Evolutionary conservation across 805 yeast genomes (phyloP), one percentile per base, ranked within the genome.

Genomic region (Yamadazyma phyllophila): DNA sequence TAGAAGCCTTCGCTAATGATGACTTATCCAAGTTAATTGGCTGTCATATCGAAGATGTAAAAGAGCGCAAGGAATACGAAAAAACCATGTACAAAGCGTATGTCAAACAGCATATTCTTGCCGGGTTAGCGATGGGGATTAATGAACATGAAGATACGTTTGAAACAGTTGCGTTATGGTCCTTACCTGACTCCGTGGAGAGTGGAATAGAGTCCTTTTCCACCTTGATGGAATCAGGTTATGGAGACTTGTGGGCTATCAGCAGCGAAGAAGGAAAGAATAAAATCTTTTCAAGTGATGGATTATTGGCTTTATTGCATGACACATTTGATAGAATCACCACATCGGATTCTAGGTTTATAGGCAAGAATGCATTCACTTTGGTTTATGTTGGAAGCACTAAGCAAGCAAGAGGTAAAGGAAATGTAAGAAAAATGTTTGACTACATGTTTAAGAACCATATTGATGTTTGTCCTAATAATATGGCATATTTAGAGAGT

Each of bases 151-250:
- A 51, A 0, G 56, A 55, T 0, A 57, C 56, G 3, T 80, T 75
- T 57, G 82, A 79, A 62, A 73, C 82, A 7, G 83, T 79, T 27
- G 74, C 80, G 5, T 58, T 78, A 17, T 80, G 82, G 82, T 65
- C 78, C 10, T 64, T 63, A 26, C 83, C 83, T 4, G 71, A 67
- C 10, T 67, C 74, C 8, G 56, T 54, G 4, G 60, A 56, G 6
- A 69, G 65, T 8, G 74, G 76, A 2, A 57, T 76, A 38, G 80
- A 78, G 41, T 65, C 72, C 40, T 76, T 73, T 55, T 50, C 70
- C 34, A 76, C 74, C 16, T 58, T 80, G 50, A 69, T 78, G 64
- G 69, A 75, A 50, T 66, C 82, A 7, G 83, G 83, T 5, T 79
- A 73, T 61, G 76, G 73, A 26, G 64, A 69, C 55, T 64, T 79